Conservation (phyloP, 148 eudicot genomes). For the Persicaria tinctoria region DNA sequence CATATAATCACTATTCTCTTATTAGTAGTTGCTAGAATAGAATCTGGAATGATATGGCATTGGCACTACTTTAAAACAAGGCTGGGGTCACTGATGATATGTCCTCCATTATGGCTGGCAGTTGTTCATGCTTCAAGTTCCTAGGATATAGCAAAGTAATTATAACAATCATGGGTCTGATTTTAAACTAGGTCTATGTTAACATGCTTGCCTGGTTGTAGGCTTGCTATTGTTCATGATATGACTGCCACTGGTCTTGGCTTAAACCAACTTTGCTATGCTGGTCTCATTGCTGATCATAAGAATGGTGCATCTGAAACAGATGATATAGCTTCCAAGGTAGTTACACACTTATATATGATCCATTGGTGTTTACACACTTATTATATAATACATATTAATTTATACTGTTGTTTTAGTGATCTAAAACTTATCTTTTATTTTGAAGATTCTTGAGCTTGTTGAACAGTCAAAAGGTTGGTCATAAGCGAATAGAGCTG, state of each 20-base stretch:
- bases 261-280: conserved; percentile 85
- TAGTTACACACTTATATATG: conserved; percentile 19
- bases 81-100: too few relatives aligned
- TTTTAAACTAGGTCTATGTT: neutral
- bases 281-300: conserved; percentile 87
- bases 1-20: neutral
- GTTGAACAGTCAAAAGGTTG: conserved; percentile 97
- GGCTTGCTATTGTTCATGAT: conserved; percentile 89
- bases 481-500: conserved; percentile 51
- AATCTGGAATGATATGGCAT: neutral
- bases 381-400: neutral
- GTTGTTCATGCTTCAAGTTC: neutral
- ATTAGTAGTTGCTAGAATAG: neutral
- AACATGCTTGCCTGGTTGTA: conserved; percentile 14
- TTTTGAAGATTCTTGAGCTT: conserved; percentile 74
- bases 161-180: neutral
- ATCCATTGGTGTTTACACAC: conserved; percentile 26
- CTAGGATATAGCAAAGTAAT: neutral
- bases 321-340: conserved; percentile 58
- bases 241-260: conserved; percentile 99
- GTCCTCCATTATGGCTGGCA: neutral
- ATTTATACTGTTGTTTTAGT: neutral
- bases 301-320: conserved; percentile 49
- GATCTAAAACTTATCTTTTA: conserved; percentile 9
- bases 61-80: neutral